A percentile compares a stretch with the other conserved stretches of the same genome.
Conservation (phyloP, 2,329 filamentous ascomycete species). For the Penicillium fuscoglaucum region DNA sequence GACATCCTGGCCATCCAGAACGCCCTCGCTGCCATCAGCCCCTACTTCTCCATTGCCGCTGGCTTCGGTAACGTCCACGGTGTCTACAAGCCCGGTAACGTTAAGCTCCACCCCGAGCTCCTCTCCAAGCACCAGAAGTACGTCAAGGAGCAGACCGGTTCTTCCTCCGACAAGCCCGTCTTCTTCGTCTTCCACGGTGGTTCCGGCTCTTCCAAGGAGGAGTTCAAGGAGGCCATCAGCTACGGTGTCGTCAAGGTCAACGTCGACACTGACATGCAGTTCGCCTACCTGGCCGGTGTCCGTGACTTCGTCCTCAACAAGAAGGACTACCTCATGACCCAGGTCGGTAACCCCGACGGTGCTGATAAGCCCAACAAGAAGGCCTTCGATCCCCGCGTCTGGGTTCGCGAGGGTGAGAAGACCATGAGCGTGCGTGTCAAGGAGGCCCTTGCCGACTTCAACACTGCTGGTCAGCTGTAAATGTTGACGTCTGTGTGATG, state of each 20-base stretch:
- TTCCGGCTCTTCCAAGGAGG: constrained; percentile 84
- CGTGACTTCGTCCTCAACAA: constrained; percentile 92
- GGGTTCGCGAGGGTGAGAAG: constrained; percentile 93
- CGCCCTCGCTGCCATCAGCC: constrained; percentile 78
- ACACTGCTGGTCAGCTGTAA: constrained; percentile 77
- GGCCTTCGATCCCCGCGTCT: constrained; percentile 84
- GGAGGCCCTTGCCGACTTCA: constrained; percentile 88
- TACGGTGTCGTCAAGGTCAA: constrained; percentile 99
- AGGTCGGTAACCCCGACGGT: constrained; percentile 94
- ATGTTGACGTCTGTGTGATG: constrained; percentile 14
- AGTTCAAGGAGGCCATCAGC: constrained; percentile 84
- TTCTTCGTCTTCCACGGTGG: constrained; percentile 99
- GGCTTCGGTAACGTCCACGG: constrained; percentile 99
- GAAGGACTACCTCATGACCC: constrained; percentile 85
- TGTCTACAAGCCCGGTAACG: constrained; percentile 98
- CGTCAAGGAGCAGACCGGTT: constrained; percentile 75
- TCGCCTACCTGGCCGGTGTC: constrained; percentile 87
- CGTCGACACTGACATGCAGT: constrained; percentile 97
- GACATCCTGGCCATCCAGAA: constrained; percentile 92
- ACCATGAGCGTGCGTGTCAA: constrained; percentile 82
- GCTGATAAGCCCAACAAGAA: constrained; percentile 99
- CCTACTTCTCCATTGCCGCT: constrained; percentile 97
- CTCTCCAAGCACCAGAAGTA: constrained; percentile 94
- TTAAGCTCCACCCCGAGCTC: constrained; percentile 93
- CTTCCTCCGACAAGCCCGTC: constrained; percentile 81